Evolutionary conservation across 2,329 filamentous ascomycete genomes (phyloP), one percentile per base, ranked within the genome.

Genomic region (Aspergillus persii): DNA sequence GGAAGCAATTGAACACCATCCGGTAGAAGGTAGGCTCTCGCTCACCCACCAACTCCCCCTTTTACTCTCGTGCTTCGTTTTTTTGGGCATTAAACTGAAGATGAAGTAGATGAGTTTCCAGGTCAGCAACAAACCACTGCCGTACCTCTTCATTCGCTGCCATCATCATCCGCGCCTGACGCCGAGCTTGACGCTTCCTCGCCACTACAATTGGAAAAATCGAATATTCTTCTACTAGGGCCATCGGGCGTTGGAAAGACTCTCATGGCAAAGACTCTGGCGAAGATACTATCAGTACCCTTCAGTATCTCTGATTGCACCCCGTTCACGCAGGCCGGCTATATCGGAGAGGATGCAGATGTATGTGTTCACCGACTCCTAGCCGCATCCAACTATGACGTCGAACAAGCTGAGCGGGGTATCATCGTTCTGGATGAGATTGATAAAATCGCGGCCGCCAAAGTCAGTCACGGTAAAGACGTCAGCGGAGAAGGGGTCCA

Each of bases 271-370:
- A 96, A 93, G 76, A 98, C 94, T 0, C 80, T 98, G 44, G 95
- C 94, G 66, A 89, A 92, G 69, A 89, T 95, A 54, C 84, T 99
- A n/a, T 94, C 95, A 61, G 92, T 98, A 0, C 95, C 95, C 0
- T 96, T 97, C 71, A 92, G 91, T 62, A 96, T 96, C 76, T 94
- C 91, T 61, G 94, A 98, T 76, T 98, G 94, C 75, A 97, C 95
- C 53, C 91, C 93, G 5, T 92, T 98, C 64, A 98, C 94, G 0
- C 94, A 97, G 77, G 94, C 94, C 4, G 94, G 95, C 29, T 99
- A 99, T 69, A 97, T 99, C 66, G 95, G 95, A 31, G 94, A 98
- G 71, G 95, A 99, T 72, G 94, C 94, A n/a, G 95, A 99, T 72
- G 89, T 91, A 0, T 97, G 94, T 68, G 92, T 99, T 46, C 92